A percentile compares a stretch with the other conserved stretches of the same genome.
These are phyloP conservation scores for Moesziomyces globuligerus DNA, from an alignment of 1,284 basidiomycete genomes.

Conservation along the genomic window DNA sequence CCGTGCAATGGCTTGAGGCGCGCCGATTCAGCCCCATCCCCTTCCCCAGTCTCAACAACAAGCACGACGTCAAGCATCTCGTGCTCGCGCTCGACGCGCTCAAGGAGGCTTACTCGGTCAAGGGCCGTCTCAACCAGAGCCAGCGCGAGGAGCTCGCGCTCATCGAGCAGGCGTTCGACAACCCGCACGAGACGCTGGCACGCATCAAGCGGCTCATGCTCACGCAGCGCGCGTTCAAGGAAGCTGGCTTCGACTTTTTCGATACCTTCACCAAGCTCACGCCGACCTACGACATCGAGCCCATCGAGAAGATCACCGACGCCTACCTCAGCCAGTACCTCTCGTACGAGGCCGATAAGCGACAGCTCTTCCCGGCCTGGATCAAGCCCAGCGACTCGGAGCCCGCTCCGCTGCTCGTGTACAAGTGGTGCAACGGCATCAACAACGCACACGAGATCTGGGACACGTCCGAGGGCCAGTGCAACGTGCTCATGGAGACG, in stretches of 20 bases:
- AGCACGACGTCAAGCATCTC: constrained; percentile 66
- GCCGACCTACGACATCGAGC: constrained; percentile 67
- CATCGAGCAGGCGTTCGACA: constrained; percentile 67
- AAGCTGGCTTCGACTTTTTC: constrained; percentile 66
- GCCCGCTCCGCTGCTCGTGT: constrained; percentile 66
- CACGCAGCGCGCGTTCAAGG: constrained; percentile 67
- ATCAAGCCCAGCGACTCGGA: constrained; percentile 67
- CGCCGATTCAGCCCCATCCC: constrained; percentile 66
- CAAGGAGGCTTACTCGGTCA: constrained; percentile 66
- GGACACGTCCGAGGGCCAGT: constrained; percentile 65
- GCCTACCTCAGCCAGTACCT: constrained; percentile 67
- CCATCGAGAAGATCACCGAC: constrained; percentile 67
- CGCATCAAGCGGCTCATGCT: constrained; percentile 67
- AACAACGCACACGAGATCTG: constrained; percentile 66
- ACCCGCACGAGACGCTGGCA: constrained; percentile 66
- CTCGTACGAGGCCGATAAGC: constrained; percentile 67
- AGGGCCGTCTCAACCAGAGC: constrained; percentile 66
- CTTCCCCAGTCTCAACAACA: constrained; percentile 67
- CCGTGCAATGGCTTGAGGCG: constrained; percentile 67
- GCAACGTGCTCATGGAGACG: constrained; percentile 67
- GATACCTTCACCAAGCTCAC: constrained; percentile 66
- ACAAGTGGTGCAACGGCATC: constrained; percentile 68
- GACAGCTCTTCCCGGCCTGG: constrained; percentile 67
- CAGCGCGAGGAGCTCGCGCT: constrained; percentile 67
- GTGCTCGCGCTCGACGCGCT: constrained; percentile 66